phyloP scores from a whole-genome alignment of 495 filamentous ascomycete species.

The Penicillium turbatum region DNA sequence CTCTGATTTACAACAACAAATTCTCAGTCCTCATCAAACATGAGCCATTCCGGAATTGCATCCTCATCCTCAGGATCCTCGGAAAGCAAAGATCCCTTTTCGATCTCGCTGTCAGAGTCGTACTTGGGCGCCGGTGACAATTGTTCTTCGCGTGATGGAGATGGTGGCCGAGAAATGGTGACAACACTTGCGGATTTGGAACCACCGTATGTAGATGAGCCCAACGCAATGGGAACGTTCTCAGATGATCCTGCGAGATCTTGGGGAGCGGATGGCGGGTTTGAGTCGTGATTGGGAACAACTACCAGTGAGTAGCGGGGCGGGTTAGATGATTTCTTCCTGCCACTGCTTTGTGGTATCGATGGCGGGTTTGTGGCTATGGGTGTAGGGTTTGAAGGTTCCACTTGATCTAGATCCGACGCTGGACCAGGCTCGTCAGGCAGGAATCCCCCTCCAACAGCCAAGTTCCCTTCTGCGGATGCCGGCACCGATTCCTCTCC shows the following conservation, averaged over 20 bases:
- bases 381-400: not conserved
- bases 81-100: constrained; percentile 47
- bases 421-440: constrained; percentile 14
- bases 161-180: constrained; percentile 17
- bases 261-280: not conserved
- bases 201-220: constrained; percentile 22
- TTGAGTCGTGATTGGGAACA: constrained; percentile 17
- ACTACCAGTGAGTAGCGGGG: constrained; percentile 36
- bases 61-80: constrained; percentile 67
- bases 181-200: constrained; percentile 30
- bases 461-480: not conserved
- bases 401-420: not conserved
- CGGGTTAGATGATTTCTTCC: not conserved
- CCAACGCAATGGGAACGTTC: constrained; percentile 21
- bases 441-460: constrained; percentile 22
- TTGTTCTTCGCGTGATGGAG: constrained; percentile 11
- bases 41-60: constrained; percentile 62
- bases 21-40: constrained; percentile 28
- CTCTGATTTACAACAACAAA: too few relatives aligned
- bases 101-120: constrained; percentile 34
- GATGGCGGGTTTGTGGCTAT: not conserved
- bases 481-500: not conserved
- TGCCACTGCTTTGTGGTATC: not conserved
- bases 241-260: constrained; percentile 18
- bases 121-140: constrained; percentile 7